Evolutionary conservation across 176 grass and related monocot species (phyloP), one percentile per base, ranked within the genome.

Genomic region (Alopecurus myosuroides): DNA sequence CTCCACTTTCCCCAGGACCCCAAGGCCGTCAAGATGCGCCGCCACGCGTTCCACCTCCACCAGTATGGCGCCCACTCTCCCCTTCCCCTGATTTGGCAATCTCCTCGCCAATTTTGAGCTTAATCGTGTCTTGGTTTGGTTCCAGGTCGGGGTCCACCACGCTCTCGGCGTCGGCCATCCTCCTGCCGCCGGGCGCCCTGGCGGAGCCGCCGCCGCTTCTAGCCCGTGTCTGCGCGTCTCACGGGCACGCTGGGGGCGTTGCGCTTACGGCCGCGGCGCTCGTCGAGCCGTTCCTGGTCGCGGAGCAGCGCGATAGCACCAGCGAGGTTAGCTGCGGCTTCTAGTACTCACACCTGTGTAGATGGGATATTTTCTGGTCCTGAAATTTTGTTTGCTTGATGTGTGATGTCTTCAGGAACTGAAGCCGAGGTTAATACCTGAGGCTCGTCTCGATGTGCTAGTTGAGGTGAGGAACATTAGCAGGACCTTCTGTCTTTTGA

Each of bases 11-110:
- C 78, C 28, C 82, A 98, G 96, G 96, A 98, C 66, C 96, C 96
- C 22, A 95, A 98, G 91, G 87, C 87, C 58, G 82, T 98, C 67
- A 98, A 98, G 93, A 98, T 95, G 91, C 91, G 85, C 78, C 73
- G 81, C 57, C 96, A 90, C 83, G 93, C 96, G 77, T 98, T 98
- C 89, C 91, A 98, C 79, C 87, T 93, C 39, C 88, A 95, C 76
- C 89, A 92, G 95, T 98, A 76, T 80, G 77, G 40, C 40, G 2
- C 25, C 35, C 56, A 13, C 7, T 79, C 23, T 29, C 28, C 30
- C 53, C 7, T 15, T 19, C 35, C 50, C 45, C 3, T 1, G 15
- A 64, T 77, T 26, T 48, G 13, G 28, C 19, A 0, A 68, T 26
- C 52, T 10, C 25, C 18, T 30, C 44, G 40, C 68, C 1, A 60